phyloP scores from a whole-genome alignment of 495 filamentous ascomycete species.

The Trichoderma reesei region DNA sequence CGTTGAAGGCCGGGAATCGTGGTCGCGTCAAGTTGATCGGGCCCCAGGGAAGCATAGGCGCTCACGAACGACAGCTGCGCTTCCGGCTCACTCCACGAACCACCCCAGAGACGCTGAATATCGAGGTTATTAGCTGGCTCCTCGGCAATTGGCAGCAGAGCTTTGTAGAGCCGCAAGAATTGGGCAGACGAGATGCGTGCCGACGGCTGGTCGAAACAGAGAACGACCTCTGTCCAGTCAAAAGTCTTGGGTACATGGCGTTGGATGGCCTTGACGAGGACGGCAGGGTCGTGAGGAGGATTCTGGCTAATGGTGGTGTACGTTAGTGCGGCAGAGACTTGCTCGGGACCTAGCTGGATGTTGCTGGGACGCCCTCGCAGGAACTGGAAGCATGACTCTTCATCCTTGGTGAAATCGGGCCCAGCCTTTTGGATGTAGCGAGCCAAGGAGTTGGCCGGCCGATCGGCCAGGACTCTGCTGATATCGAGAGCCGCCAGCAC shows the following conservation, averaged over 20 bases:
- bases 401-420: conserved; percentile 42
- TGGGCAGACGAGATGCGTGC: conserved; percentile 66
- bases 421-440: conserved; percentile 70
- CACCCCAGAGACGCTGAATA: conserved; percentile 83
- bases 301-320: conserved; percentile 64
- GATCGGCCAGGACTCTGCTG: conserved; percentile 53
- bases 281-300: conserved; percentile 60
- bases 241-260: conserved; percentile 45
- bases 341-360: conserved; percentile 65
- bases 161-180: conserved; percentile 69
- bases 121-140: conserved; percentile 48
- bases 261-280: conserved; percentile 52
- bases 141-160: conserved; percentile 57
- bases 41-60: conserved; percentile 60
- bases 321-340: conserved; percentile 71
- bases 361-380: conserved; percentile 56
- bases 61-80: conserved; percentile 86
- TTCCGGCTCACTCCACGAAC: conserved; percentile 72
- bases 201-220: conserved; percentile 71
- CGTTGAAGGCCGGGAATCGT: conserved; percentile 70
- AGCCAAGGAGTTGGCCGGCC: conserved; percentile 55
- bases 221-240: conserved; percentile 73
- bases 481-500: conserved; percentile 67
- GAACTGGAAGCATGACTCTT: conserved; percentile 39
- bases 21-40: conserved; percentile 68